Conservation (phyloP, 2,329 filamentous ascomycete genomes). For the Paecilomyces fulvus region DNA sequence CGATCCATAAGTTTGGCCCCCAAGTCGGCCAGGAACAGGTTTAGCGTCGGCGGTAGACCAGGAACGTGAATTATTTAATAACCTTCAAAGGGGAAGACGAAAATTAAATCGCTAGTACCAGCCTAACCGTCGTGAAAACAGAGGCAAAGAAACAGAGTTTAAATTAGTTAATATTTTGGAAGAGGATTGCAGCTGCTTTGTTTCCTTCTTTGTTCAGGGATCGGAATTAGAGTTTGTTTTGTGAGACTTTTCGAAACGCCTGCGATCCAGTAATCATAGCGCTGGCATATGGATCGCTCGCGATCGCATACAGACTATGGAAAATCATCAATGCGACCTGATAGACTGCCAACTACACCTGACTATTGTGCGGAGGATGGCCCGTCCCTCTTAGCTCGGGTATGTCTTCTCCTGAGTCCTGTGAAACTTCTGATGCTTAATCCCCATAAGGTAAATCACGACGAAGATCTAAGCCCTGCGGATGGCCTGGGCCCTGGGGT, state of each 20-base stretch:
- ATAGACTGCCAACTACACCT: background rate
- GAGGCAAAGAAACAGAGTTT: background rate
- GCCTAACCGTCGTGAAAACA: background rate
- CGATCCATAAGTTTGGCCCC: background rate
- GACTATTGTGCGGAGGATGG: background rate
- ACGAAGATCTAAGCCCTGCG: background rate
- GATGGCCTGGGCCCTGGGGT: background rate
- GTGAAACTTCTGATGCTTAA: background rate
- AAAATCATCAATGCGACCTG: background rate
- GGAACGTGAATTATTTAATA: background rate
- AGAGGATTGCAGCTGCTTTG: background rate
- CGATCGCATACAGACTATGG: background rate
- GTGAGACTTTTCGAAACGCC: background rate
- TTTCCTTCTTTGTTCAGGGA: background rate
- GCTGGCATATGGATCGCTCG: background rate
- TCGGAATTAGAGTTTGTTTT: background rate
- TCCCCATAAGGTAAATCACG: background rate
- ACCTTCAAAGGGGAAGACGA: background rate
- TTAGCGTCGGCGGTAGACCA: constrained; percentile 1
- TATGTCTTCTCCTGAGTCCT: background rate
- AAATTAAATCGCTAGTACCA: background rate
- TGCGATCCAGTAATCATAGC: background rate
- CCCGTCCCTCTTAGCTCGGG: background rate
- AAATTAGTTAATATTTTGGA: background rate
- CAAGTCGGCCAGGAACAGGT: constrained; percentile 7